A percentile compares a stretch with the other conserved stretches of the same genome.
Evolutionary conservation across 345 rosid species (phyloP).

Genomic region (Adansonia digitata): DNA sequence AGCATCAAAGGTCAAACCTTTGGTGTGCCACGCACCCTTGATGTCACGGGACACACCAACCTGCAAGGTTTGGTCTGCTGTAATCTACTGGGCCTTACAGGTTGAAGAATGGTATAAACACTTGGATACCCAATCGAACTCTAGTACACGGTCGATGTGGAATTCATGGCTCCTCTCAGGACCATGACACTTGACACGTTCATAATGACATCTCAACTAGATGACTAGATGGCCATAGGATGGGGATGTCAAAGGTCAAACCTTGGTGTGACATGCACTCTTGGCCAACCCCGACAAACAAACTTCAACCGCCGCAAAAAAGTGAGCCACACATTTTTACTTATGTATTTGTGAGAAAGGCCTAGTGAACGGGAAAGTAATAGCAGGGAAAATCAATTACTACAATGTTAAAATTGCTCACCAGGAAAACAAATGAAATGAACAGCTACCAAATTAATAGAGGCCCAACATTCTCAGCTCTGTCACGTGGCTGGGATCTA

Average conservation of each 20-base stretch:
- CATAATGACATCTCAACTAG: neutral
- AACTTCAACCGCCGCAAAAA: neutral
- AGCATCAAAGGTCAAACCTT: too few relatives aligned
- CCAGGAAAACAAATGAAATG: constrained; percentile 14
- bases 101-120: too few relatives aligned
- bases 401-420: constrained; percentile 16
- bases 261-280: neutral
- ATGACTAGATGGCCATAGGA: neutral
- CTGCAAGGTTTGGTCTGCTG: too few relatives aligned
- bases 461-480: constrained; percentile 93
- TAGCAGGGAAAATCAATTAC: neutral
- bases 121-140: too few relatives aligned
- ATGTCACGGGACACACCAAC: too few relatives aligned
- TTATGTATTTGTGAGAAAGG: neutral
- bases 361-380: neutral
- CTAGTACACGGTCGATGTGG: too few relatives aligned
- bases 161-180: too few relatives aligned
- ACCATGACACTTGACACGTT: too few relatives aligned
- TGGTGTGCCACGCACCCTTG: too few relatives aligned
- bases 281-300: neutral
- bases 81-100: too few relatives aligned
- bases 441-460: constrained; percentile 32
- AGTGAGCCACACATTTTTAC: neutral
- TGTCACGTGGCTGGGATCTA: constrained; percentile 77
- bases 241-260: neutral